These are phyloP conservation scores for Scedosporium minutisporum DNA, from an alignment of 2,329 filamentous ascomycete species.

Conservation along the genomic window DNA sequence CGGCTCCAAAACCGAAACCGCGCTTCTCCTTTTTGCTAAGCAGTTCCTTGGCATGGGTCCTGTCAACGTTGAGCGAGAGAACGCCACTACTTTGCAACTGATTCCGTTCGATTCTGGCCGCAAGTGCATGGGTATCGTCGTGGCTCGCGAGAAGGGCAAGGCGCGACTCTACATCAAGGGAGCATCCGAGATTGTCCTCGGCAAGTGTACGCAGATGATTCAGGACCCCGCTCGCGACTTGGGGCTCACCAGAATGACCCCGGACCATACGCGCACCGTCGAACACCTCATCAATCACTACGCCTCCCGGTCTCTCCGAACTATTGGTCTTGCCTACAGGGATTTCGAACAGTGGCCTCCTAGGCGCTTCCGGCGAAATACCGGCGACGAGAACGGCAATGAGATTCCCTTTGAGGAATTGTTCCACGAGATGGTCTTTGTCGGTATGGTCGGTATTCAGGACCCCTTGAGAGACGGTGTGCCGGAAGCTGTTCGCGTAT, in stretches of 20 bases:
- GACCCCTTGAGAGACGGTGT: conserved; percentile 70
- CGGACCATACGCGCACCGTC: conserved; percentile 46
- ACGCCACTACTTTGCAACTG: conserved; percentile 50
- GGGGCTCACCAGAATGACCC: conserved; percentile 33
- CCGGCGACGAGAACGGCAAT: conserved; percentile 38
- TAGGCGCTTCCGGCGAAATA: conserved; percentile 38
- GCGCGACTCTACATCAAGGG: conserved; percentile 54
- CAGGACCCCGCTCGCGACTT: conserved; percentile 37
- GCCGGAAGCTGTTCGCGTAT: conserved; percentile 60
- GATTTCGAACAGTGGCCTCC: conserved; percentile 85
- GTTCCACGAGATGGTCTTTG: conserved; percentile 57
- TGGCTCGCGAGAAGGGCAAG: conserved; percentile 38
- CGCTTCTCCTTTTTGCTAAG: conserved; percentile 59
- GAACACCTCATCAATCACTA: conserved; percentile 65
- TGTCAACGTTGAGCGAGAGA: conserved; percentile 54
- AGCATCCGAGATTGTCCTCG: conserved; percentile 54
- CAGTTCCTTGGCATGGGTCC: conserved; percentile 58
- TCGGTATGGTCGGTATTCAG: conserved; percentile 70
- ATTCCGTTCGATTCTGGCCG: conserved; percentile 68
- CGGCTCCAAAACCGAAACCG: conserved; percentile 70
- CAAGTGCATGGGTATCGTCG: conserved; percentile 60
- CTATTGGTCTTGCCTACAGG: conserved; percentile 73
- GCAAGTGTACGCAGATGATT: conserved; percentile 43
- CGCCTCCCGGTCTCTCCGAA: conserved; percentile 69
- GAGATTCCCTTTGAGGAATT: conserved; percentile 58